Percentiles rank a stretch among this genome's conserved stretches.
Conservation (phyloP, 441 rosid species). For the Arabidopsis hybrid region DNA sequence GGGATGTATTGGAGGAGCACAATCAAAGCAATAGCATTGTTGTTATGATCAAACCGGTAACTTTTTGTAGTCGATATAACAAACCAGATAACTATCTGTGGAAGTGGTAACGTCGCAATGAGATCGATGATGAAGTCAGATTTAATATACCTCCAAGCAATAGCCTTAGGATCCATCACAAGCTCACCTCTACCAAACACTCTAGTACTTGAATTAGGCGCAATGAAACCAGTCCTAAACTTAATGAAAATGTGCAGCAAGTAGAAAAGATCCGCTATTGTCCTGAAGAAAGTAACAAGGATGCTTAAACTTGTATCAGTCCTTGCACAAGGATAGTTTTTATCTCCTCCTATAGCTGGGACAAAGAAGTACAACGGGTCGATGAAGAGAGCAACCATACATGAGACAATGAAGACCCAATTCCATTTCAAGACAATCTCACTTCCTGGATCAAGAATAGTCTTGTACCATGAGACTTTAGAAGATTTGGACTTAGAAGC, state of each 20-base stretch:
- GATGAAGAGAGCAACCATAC: conserved; percentile 88
- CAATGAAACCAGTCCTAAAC: conserved; percentile 90
- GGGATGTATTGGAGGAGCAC: conserved; percentile 87
- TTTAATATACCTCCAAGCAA: conserved; percentile 74
- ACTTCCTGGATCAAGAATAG: conserved; percentile 87
- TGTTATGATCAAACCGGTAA: conserved; percentile 66
- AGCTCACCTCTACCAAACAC: conserved; percentile 98
- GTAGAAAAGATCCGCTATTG: conserved; percentile 89
- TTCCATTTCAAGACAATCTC: conserved; percentile 86
- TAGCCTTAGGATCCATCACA: conserved; percentile 86
- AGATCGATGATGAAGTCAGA: conserved; percentile 89
- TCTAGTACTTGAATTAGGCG: conserved; percentile 73
- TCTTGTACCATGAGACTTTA: conserved; percentile 64
- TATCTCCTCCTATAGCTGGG: conserved; percentile 64
- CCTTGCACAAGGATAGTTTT: conserved; percentile 55
- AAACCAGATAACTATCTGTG: conserved; percentile 93
- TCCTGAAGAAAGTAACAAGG: conserved; percentile 75
- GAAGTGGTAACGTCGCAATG: conserved; percentile 95
- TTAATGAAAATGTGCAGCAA: conserved; percentile 80
- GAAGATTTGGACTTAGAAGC: conserved; percentile 52
- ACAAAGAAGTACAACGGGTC: conserved; percentile 88
- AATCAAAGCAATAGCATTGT: conserved; percentile 84
- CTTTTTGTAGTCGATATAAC: conserved; percentile 72
- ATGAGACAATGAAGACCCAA: conserved; percentile 75
- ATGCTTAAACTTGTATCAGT: conserved; percentile 66